Base-by-base conservation (phyloP, 495 filamentous ascomycete genomes). In the Elaphomyces granulatus region DNA sequence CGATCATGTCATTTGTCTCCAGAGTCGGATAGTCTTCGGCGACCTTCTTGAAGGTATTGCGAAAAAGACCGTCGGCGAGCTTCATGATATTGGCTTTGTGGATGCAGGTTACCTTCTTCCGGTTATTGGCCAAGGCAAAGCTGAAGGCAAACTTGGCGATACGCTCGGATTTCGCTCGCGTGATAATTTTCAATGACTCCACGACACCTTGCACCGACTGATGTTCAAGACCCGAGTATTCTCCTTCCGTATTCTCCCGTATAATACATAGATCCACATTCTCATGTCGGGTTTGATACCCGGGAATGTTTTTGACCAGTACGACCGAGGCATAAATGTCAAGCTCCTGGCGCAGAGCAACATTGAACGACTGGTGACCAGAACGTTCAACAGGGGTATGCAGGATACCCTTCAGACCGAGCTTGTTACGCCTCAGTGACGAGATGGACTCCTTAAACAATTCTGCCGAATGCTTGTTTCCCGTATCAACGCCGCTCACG, bases 51-150 rank as follows among this genome's bases (percentile, higher is more conserved):
- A 96, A 90, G 34, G 90, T 98, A 63, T 80, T 85, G 55, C 90
- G 81, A 80, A 98, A 98, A 43, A 98, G 80, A 67, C 90, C 90
- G 54, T 96, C 90, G 63, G 87, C 88, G 37, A 98, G 72, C 74
- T 98, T 96, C 90, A 98, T 98, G 69, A 98, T 98, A 71, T 96
- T 98, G 56, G 90, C 92, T 72, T 98, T 98, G 75, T 98, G 92
- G 53, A 98, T 94, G 64, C 87, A 94, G 46, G 87, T 96, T 19
- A 96, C 85, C 77, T 94, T 96, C 71, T 90, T 85, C 53, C 92
- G 74, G 77, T 93, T 86, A 70, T 96, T 98, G 52, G 92, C 90
- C 33, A 94, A 79, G 12, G 90, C 90, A 58, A 96, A 98, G 63
- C 80, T 78, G 66, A 96, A 94, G 36, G 92, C 90, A 53, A 98